Conservation (phyloP, 148 eudicot genomes). For the Rhododendron mucronatum region DNA sequence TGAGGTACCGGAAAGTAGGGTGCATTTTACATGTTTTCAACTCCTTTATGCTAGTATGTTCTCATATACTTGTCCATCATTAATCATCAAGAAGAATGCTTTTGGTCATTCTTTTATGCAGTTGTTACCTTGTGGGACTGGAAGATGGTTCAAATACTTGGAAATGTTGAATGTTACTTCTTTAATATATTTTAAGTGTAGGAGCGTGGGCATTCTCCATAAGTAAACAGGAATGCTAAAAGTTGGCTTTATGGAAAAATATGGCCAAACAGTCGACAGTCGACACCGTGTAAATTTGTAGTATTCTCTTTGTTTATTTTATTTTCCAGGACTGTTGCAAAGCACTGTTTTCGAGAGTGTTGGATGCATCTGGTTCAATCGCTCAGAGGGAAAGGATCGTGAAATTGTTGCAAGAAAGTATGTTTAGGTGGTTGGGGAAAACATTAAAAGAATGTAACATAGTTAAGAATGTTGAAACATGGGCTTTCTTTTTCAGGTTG, state of each 20-base stretch:
- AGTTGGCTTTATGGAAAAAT: neutral
- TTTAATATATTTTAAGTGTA: neutral
- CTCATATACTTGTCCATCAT: too few species aligned
- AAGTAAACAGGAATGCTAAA: neutral
- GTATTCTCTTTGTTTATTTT: neutral
- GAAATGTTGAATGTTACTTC: neutral
- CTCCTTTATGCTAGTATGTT: too few species aligned
- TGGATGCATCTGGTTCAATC: conserved; percentile 98
- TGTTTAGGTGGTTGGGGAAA: conserved; percentile 16
- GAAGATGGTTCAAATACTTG: neutral
- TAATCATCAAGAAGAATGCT: too few species aligned
- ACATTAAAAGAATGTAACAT: neutral
- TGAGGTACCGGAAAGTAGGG: too few species aligned
- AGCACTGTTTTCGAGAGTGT: conserved; percentile 89
- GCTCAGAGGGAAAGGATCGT: conserved; percentile 87
- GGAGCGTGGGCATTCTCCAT: neutral
- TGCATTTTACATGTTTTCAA: too few species aligned
- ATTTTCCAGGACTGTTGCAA: conserved; percentile 74
- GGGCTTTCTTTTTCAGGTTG: conserved; percentile 49
- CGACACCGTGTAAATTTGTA: neutral
- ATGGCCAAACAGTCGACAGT: neutral
- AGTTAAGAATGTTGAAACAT: neutral
- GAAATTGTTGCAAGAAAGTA: conserved; percentile 86
- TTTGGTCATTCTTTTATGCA: too few species aligned
- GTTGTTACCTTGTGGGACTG: neutral